Evolutionary conservation across 2,329 filamentous ascomycete species (phyloP).

Genomic region (Penicillium sp.): DNA sequence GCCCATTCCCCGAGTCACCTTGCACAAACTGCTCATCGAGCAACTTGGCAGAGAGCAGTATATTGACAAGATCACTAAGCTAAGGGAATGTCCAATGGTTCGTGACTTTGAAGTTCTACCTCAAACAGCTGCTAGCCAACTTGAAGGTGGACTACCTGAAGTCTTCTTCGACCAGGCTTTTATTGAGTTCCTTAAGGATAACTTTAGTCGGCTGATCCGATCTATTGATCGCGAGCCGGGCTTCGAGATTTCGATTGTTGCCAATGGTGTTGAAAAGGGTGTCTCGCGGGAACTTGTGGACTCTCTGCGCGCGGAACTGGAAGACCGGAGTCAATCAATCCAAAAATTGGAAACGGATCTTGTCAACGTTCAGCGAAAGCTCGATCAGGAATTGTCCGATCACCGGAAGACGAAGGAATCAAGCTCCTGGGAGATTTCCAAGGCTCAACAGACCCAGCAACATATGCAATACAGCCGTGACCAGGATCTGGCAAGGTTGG

Average conservation of each 20-base stretch:
- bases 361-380: slow-evolving; percentile 54
- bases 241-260: slow-evolving; percentile 76
- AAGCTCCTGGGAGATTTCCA: slow-evolving; percentile 53
- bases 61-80: slow-evolving; percentile 72
- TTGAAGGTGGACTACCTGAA: slow-evolving; percentile 64
- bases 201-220: slow-evolving; percentile 79
- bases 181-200: slow-evolving; percentile 93
- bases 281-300: slow-evolving; percentile 94
- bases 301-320: slow-evolving; percentile 72
- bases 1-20: slow-evolving; percentile 74
- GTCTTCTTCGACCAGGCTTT: slow-evolving; percentile 85
- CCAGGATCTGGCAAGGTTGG: slow-evolving; percentile 54
- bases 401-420: slow-evolving; percentile 66
- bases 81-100: slow-evolving; percentile 75
- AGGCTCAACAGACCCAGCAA: slow-evolving; percentile 68
- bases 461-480: slow-evolving; percentile 69
- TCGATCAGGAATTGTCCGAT: slow-evolving; percentile 71
- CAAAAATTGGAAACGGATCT: slow-evolving; percentile 58
- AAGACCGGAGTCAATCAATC: slow-evolving; percentile 65
- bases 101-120: slow-evolving; percentile 87
- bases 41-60: slow-evolving; percentile 84
- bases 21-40: slow-evolving; percentile 75
- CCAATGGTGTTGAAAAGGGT: slow-evolving; percentile 79
- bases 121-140: slow-evolving; percentile 60
- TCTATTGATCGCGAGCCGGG: slow-evolving; percentile 90